Evolutionary conservation across 2,329 filamentous ascomycete genomes (phyloP), one percentile per base, ranked within the genome.

Genomic region (Venturiaceae sp.): DNA sequence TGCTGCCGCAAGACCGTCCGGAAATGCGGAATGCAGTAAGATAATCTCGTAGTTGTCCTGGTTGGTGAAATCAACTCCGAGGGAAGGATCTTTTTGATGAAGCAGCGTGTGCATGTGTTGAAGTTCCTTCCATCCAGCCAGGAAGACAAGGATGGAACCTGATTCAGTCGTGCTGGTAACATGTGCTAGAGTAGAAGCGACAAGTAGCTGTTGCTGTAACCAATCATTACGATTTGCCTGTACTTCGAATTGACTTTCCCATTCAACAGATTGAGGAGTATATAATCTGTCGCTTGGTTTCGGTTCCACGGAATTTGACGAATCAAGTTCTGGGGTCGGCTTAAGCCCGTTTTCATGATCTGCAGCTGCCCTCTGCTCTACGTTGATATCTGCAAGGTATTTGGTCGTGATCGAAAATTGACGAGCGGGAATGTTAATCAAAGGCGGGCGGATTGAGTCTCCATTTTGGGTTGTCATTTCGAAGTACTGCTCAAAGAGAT

Each of bases 401-500:
- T 70, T 66, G 58, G 75, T 71, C 36, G 70, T 65, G 8, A 78
- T 74, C 1, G 73, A 68, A 62, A 74, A 76, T 9, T 70, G 72
- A 26, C 74, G 70, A 4, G 74, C 75, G 3, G 77, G 75, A 21
- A 79, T 71, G 26, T 65, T 71, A 23, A 79, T 61, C 28, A 69
- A 65, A 28, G 75, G 75, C 60, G 75, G 77, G 57, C 63, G 65
- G 6, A 67, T 53, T n/a, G 62, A 52, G 2, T 58, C 59, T n/a
- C 69, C 70, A 54, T 69, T 64, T n/a, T 62, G 46, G n/a, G 65
- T 62, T 23, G 61, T 62, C 47, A 65, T 66, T 30, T 64, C 60
- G 55, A 79, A 75, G 63, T 80, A 80, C 2, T 68, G 67, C 16
- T 75, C 68, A 61, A 80, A 76, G 2, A 77, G 67, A 46, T 74